Percentiles rank a stretch among this genome's conserved stretches.
These are phyloP conservation scores for Tephrocybe rancida DNA, from an alignment of 768 basidiomycete genomes.

Conservation along the genomic window DNA sequence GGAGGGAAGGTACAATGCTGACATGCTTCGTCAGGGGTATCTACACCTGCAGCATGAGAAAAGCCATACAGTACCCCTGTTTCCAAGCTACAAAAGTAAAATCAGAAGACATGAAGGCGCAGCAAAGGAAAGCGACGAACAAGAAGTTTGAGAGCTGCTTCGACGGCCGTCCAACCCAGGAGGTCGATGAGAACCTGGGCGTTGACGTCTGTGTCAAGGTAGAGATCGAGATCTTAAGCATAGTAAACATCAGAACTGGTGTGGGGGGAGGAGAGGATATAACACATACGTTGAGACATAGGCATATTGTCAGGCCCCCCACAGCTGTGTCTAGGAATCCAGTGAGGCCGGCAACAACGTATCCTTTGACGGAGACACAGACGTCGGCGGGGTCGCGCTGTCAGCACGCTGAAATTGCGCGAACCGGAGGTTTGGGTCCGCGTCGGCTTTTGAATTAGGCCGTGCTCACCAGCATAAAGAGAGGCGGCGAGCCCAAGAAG, in stretches of 20 bases:
- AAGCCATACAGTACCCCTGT: not conserved
- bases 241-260: not conserved
- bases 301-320: not conserved
- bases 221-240: conserved; percentile 2
- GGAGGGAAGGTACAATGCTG: conserved; percentile 10
- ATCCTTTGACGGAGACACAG: conserved; percentile 2
- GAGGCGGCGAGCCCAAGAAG: not conserved
- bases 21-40: not conserved
- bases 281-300: not conserved
- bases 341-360: not conserved
- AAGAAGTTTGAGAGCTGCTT: not conserved
- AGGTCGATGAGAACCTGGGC: not conserved
- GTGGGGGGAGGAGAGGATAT: not conserved
- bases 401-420: not conserved
- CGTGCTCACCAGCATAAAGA: not conserved
- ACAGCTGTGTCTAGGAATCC: not conserved
- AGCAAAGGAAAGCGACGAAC: not conserved
- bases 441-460: not conserved
- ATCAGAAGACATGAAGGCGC: not conserved
- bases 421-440: not conserved
- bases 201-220: conserved; percentile 5
- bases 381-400: conserved; percentile 1
- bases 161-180: not conserved
- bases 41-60: not conserved
- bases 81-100: not conserved